phyloP scores from a whole-genome alignment of 2,329 filamentous ascomycete genomes.

The Colletotrichum aenigma region DNA sequence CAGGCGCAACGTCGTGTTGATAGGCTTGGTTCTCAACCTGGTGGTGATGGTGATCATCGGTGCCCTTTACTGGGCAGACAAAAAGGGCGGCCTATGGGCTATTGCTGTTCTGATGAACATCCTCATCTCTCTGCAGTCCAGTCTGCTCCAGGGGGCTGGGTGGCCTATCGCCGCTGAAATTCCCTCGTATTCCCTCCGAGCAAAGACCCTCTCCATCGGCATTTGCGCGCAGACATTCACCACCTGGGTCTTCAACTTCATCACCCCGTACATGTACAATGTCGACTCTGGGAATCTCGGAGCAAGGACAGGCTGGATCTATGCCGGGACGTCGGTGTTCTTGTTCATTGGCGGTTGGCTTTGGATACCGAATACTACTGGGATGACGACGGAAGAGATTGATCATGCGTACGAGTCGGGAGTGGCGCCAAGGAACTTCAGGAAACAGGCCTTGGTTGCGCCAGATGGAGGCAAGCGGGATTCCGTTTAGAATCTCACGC shows the following conservation, averaged over 20 bases:
- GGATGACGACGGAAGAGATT: background rate
- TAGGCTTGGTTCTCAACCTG: background rate
- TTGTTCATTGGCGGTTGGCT: background rate
- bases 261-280: background rate
- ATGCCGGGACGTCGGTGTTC: background rate
- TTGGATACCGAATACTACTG: background rate
- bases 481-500: background rate
- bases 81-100: background rate
- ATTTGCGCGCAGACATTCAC: background rate
- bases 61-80: background rate
- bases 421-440: background rate
- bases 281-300: background rate
- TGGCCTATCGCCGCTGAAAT: background rate
- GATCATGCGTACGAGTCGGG: background rate
- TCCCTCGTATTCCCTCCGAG: background rate
- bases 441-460: background rate
- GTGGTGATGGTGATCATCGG: background rate
- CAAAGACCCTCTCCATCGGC: background rate
- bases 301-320: background rate
- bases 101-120: background rate
- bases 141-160: background rate
- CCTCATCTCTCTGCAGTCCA: background rate
- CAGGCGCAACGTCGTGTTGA: background rate
- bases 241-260: background rate
- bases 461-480: background rate